Evolutionary conservation across 176 grass and related monocot genomes (phyloP).

Genomic region (Triticum timopheevii): DNA sequence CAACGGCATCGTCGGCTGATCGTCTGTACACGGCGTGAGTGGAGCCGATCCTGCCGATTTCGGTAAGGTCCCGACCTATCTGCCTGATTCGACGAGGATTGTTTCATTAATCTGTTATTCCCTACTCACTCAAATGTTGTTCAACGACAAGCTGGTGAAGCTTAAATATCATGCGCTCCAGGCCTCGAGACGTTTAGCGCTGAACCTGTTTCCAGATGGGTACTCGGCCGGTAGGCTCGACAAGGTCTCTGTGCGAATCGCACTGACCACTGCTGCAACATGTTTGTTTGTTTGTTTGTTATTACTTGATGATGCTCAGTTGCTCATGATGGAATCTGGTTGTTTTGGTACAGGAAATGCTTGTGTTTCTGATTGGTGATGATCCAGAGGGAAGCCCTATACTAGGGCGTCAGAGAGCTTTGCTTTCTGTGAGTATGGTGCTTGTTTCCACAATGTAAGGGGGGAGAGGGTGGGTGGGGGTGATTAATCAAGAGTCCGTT

Average conservation of each 20-base stretch:
- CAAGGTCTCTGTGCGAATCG: conserved; percentile 39
- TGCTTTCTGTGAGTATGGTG: conserved; percentile 45
- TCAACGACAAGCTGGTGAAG: neutral
- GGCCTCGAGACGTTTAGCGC: conserved; percentile 44
- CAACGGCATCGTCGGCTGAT: neutral
- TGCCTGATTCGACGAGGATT: neutral
- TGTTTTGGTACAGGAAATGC: conserved; percentile 36
- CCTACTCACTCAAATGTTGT: neutral
- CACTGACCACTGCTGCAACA: neutral
- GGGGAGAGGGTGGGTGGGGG: neutral
- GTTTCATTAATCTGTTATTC: neutral
- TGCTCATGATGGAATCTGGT: neutral
- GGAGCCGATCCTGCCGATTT: conserved; percentile 11
- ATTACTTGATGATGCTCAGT: neutral
- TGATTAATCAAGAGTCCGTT: neutral
- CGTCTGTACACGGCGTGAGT: neutral
- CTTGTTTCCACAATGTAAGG: neutral
- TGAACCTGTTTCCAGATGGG: conserved; percentile 50
- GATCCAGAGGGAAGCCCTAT: conserved; percentile 46
- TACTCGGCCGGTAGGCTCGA: conserved; percentile 37
- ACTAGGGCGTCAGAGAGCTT: conserved; percentile 21
- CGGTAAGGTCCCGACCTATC: conserved; percentile 22
- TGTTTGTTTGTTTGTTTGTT: neutral
- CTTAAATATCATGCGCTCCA: neutral
- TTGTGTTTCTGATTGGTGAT: conserved; percentile 42